Base-by-base conservation (phyloP, 257 asterid species). In the Catharanthus roseus region DNA sequence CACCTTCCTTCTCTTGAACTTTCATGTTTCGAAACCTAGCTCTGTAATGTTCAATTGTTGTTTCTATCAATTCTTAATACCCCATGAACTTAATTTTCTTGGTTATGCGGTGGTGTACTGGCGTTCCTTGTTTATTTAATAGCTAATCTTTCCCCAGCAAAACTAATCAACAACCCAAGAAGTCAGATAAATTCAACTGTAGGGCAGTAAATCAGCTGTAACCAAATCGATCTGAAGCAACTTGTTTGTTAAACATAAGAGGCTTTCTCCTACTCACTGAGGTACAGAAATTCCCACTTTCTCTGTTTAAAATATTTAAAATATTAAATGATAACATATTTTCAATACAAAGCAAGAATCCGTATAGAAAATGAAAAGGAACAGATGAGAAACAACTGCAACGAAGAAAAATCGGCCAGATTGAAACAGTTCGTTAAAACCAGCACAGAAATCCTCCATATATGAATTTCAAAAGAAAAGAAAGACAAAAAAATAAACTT, bases 381-480 rank as follows among this genome's bases (percentile, higher is more conserved):
- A 4, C 10, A 51, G 34, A 45, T 47, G 29, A 6, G 5, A 19
- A 5, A 34, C n/a, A 47, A 29, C 18, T 24, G 34, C 18, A 21
- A 5, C 39, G 6, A 61, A 31, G 58, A 16, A 23, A 63, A 36
- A 33, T 41, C 36, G 10, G 11, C 31, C 29, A 33, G 31, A 18
- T 58, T 6, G 3, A 11, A 60, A 16, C 31, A 2, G 49, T 18
- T n/a, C 39, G 9, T 31, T 21, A 31, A 50, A 72, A 31, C 28
- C 38, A 72, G 23, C 6, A 18, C 68, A 42, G 49, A 19, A 19
- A 44, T n/a, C n/a, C n/a, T 44, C 16, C 21, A 29, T 18, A 6
- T 33, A 49, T 45, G 18, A 63, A 42, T 51, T 62, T n/a, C 68
- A 34, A 71, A 23, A 60, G 24, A 66, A 44, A 44, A 36, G 33